Base-by-base conservation (phyloP, 768 basidiomycete species). In the Kwoniella pini region DNA sequence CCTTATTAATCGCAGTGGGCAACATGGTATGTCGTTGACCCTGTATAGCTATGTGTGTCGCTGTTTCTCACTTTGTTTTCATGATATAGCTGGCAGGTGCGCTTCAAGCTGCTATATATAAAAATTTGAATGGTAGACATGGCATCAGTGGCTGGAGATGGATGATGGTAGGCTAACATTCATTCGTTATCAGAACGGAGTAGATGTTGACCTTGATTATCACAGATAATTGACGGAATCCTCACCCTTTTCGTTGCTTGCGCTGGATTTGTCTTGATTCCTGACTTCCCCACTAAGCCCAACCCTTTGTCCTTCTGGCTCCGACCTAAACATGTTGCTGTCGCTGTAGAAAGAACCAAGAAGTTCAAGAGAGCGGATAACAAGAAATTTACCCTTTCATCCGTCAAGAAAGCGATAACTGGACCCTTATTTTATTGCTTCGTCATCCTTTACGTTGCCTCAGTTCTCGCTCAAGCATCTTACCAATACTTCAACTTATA, bases 21-120 rank as follows among this genome's bases (percentile, higher is more conserved):
- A 80, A 79, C 60, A 81, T 54, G 42, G 40, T 28, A 50, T 31
- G 48, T 50, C 17, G 12, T 30, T 13, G 12, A 46, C n/a, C 6
- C 27, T 12, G 7, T 19, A 22, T 15, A 30, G 19, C 11, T 28
- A 13, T 10, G 9, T 15, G 27, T 46, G 26, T 46, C 19, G 13
- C 15, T 12, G 27, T 22, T 11, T 13, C 4, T 24, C n/a, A 10
- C n/a, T 27, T 24, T 46, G n/a, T n/a, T n/a, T 27, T 27, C 24
- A 42, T 13, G 19, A 80, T 80, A 64, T 60, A 81, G 81, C 77
- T 81, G 53, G 80, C 80, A 31, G 81, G 82, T 15, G 81, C 80
- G 21, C 66, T 83, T 19, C 81, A 82, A 60, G 77, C 81, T 2
- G 75, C 72, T 4, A 80, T 81, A 0, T 80, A 82, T 54, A 79